These are phyloP conservation scores for Penicillium cinerascens DNA, from an alignment of 495 filamentous ascomycete genomes.

Conservation along the genomic window DNA sequence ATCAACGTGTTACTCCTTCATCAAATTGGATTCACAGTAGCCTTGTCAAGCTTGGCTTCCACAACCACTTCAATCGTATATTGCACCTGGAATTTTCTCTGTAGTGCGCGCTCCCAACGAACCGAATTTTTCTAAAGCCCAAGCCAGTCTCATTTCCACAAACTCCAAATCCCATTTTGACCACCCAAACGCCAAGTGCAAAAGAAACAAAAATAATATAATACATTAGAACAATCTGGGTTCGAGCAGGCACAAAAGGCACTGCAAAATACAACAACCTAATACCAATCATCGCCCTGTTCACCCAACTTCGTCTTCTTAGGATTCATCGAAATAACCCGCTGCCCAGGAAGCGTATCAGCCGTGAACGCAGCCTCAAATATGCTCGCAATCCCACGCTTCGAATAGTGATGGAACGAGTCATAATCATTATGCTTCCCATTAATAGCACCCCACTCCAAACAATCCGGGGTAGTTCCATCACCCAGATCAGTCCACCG, in stretches of 20 bases:
- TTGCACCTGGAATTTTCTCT: no score
- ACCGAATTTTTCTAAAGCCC: background rate
- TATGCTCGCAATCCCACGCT: conserved; percentile 51
- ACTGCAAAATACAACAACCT: conserved; percentile 9
- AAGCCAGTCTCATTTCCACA: background rate
- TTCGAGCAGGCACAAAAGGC: background rate
- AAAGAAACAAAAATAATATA: background rate
- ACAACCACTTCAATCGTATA: background rate
- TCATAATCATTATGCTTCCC: conserved; percentile 45
- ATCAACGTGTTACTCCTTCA: background rate
- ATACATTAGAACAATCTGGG: background rate
- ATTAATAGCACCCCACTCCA: conserved; percentile 52
- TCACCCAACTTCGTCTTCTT: conserved; percentile 45
- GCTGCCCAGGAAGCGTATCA: conserved; percentile 53
- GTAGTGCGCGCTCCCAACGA: no score
- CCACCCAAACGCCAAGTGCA: background rate
- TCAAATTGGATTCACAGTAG: background rate
- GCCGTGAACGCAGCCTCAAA: conserved; percentile 53
- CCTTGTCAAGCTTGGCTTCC: background rate
- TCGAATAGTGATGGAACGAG: conserved; percentile 47
- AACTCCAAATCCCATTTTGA: background rate
- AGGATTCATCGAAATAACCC: conserved; percentile 54
- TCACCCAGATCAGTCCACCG: conserved; percentile 58
- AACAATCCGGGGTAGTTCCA: conserved; percentile 37
- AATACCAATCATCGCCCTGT: conserved; percentile 50